These are phyloP conservation scores for Tulasnella sp. DNA, from an alignment of 768 basidiomycete species.

Conservation along the genomic window DNA sequence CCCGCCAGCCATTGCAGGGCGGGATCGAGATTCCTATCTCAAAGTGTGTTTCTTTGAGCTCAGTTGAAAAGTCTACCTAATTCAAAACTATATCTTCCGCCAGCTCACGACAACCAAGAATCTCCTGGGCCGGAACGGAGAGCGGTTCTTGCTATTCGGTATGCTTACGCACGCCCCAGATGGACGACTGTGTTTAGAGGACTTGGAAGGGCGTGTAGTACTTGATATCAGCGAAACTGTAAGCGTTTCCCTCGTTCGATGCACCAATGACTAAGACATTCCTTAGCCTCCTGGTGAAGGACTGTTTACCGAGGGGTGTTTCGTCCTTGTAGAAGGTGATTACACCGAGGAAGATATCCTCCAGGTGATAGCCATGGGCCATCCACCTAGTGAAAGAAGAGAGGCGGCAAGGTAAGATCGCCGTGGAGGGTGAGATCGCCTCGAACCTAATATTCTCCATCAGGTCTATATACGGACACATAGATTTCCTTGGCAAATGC, in stretches of 20 bases:
- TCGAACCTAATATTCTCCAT: background rate
- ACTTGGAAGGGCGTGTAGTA: constrained; percentile 84
- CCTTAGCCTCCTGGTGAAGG: constrained; percentile 87
- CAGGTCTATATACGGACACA: constrained; percentile 91
- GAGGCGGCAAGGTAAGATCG: constrained; percentile 66
- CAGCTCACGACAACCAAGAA: constrained; percentile 96
- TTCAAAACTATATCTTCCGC: background rate
- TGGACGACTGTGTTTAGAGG: constrained; percentile 86
- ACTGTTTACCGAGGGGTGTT: constrained; percentile 91
- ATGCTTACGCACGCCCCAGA: constrained; percentile 88
- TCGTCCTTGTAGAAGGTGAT: constrained; percentile 92
- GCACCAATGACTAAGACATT: background rate
- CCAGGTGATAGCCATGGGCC: constrained; percentile 89
- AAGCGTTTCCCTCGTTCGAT: constrained; percentile 32
- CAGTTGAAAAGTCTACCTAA: background rate
- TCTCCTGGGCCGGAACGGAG: constrained; percentile 80
- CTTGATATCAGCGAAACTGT: constrained; percentile 87
- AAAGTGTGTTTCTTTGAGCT: constrained; percentile 53
- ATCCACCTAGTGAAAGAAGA: constrained; percentile 92
- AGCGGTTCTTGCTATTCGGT: constrained; percentile 88
- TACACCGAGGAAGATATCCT: constrained; percentile 90
- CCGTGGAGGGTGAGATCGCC: background rate
- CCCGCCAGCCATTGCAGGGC: constrained; percentile 86
- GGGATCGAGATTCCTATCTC: constrained; percentile 80
- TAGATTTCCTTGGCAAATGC: constrained; percentile 95